Conservation (phyloP, 192 early-diverging fungal genomes). For the Gryganskiella cystojenkinii region DNA sequence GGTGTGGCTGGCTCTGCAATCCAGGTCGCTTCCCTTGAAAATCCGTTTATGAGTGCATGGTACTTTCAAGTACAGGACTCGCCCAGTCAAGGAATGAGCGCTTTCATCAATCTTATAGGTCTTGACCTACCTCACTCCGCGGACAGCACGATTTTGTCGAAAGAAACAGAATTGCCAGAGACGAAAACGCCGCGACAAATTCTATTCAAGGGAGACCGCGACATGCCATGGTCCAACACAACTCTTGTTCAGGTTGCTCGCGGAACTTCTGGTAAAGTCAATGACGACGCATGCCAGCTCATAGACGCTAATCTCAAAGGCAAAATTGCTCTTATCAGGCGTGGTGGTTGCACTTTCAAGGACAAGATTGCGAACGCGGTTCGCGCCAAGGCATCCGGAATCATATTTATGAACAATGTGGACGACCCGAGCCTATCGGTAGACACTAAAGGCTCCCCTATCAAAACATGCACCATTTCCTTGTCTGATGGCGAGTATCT, state of each 20-base stretch:
- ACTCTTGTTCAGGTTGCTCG: slow-evolving; percentile 56
- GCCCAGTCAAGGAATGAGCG: not conserved
- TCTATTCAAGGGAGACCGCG: slow-evolving; percentile 27
- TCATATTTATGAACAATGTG: slow-evolving; percentile 72
- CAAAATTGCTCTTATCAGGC: slow-evolving; percentile 71
- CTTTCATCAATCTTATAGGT: too few species aligned
- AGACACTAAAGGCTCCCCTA: slow-evolving; percentile 49
- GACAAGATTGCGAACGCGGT: slow-evolving; percentile 68
- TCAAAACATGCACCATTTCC: slow-evolving; percentile 68
- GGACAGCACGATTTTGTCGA: slow-evolving; percentile 13
- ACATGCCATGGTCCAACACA: slow-evolving; percentile 53
- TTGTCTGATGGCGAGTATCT: slow-evolving; percentile 60
- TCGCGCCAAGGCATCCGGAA: slow-evolving; percentile 68
- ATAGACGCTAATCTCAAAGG: slow-evolving; percentile 52
- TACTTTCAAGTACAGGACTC: not conserved
- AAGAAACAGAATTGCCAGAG: slow-evolving; percentile 43
- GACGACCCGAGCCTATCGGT: slow-evolving; percentile 7
- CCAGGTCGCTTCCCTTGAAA: slow-evolving; percentile 67
- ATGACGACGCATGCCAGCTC: slow-evolving; percentile 66
- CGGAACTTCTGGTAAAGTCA: slow-evolving; percentile 50
- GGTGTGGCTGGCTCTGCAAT: slow-evolving; percentile 64
- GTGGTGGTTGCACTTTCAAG: slow-evolving; percentile 75
- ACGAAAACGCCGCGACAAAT: too few species aligned
- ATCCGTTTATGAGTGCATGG: slow-evolving; percentile 33
- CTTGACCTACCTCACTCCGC: too few species aligned